Percentiles rank a stretch among this genome's conserved stretches.
These are phyloP conservation scores for Plasmodium berghei DNA, from an alignment of 169 alveolate species.

Conservation along the genomic window DNA sequence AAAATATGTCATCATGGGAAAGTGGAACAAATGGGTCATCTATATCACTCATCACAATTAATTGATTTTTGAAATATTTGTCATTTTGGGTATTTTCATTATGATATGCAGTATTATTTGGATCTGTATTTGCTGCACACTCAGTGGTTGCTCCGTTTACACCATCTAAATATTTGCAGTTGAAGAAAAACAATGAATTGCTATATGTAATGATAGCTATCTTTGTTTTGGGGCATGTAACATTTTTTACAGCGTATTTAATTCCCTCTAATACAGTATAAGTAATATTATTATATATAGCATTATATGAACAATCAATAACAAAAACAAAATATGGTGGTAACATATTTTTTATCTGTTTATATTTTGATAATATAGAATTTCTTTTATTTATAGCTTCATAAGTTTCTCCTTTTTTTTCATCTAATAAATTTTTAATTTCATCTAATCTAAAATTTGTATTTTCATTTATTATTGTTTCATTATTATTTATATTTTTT, in stretches of 20 bases:
- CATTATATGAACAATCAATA: conserved; percentile 61
- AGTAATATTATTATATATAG: conserved; percentile 60
- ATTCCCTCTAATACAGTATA: conserved; percentile 60
- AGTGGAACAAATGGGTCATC: conserved; percentile 69
- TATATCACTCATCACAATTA: conserved; percentile 71
- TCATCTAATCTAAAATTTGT: conserved; percentile 29
- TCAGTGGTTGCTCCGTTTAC: background rate
- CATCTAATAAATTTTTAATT: conserved; percentile 33
- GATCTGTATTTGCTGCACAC: background rate
- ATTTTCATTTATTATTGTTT: conserved; percentile 10
- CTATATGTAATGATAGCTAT: conserved; percentile 67
- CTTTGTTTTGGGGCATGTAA: conserved; percentile 36
- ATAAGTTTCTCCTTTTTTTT: conserved; percentile 48
- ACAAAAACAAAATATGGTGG: conserved; percentile 72
- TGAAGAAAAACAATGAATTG: conserved; percentile 36
- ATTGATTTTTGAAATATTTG: conserved; percentile 10
- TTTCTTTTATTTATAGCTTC: conserved; percentile 33
- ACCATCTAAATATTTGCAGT: conserved; percentile 12
- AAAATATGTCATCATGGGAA: conserved; percentile 51
- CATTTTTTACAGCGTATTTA: conserved; percentile 62
- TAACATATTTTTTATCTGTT: conserved; percentile 41
- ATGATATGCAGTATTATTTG: background rate
- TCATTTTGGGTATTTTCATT: background rate
- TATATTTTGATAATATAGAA: conserved; percentile 28
- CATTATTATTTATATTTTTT: conserved; percentile 3